Evolutionary conservation across 1,139 yeast species (phyloP), one percentile per base, ranked within the genome.

Genomic region (Suhomyces ambrosiae): DNA sequence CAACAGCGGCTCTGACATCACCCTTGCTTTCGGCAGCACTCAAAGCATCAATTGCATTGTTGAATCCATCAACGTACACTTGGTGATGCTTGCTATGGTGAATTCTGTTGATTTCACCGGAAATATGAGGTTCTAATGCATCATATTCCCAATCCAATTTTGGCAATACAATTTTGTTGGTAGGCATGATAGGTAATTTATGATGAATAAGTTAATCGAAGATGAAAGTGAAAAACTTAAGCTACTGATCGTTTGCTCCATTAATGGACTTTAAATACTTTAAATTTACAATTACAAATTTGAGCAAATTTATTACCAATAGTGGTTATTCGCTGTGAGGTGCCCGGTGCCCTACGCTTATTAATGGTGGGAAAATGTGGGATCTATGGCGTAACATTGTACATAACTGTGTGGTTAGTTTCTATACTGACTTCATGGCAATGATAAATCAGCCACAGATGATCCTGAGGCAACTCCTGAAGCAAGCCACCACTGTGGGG

Each of bases 1-100:
- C 68, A 31, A 68, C 56, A 42, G 67, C 59, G 40, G 60, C 58
- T 46, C 60, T 61, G 37, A 68, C 67, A 38, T 68, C 71, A 7
- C 69, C 70, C 37, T 63, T 61, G 30, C 57, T 51, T 42, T 59
- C 50, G 39, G 71, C 71, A 42, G 55, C 63, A 25, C 60, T 59
- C 25, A 59, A 58, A 39, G 61, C 63, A 38, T 68, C 71, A 47
- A 66, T 53, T 32, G 74, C 71, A 24, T 61, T 53, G 48, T 68
- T 69, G 56, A 63, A 69, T 11, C 73, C 72, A 37, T 54, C 64
- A 28, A 67, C 74, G 42, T 68, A 69, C 17, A 71, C 61, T 45
- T 66, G 71, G 52, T 68, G 74, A 51, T 69, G 74, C 48, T 67
- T 68, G 37, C 61, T 57, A 55, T 68, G 61, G 52, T 68, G 74